Base-by-base conservation (phyloP, 2,329 filamentous ascomycete species). In the Pseudopyrenochaeta lycopersici region DNA sequence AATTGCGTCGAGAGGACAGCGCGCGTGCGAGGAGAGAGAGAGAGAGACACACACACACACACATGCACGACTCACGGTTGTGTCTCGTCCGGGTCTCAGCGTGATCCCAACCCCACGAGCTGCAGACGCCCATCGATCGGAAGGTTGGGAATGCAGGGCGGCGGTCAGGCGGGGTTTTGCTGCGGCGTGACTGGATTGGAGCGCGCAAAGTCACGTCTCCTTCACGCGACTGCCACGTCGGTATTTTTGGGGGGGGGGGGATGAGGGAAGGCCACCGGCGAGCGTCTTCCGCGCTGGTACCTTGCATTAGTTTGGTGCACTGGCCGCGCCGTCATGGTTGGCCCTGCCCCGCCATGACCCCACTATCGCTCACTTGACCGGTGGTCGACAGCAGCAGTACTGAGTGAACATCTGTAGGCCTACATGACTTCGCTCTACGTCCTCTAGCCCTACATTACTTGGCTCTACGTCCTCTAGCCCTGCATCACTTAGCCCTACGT, bases 1-100 rank as follows among this genome's bases (percentile, higher is more conserved):
- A 44, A n/a, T n/a, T n/a, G 20, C 23, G 23, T 27, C 23, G 9
- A 27, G 23, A 27, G 23, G 4, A n/a, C 36, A 21, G 11, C 6
- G 20, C 18, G 7, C 18, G 36, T 11, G 14, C 9, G 2, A 17
- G 35, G 12, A 38, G 15, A 20, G 36, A 39, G 9, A 4, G 21
- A 14, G 17, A 15, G 4, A 20, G 20, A 46, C n/a, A 32, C 10
- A 23, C 14, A 2, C 4, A 17, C 6, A 17, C 45, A 39, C 33
- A 18, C 30, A 38, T 17, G 31, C 30, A 30, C 39, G 23, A 38
- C 20, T 23, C 47, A 46, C 43, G 36, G 43, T 35, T 29, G 44
- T 27, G 49, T 52, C 49, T 47, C 49, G 49, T 35, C 29, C 15
- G 15, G 46, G 49, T 52, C 36, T 47, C 49, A 52, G 49, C 32